Base-by-base conservation (phyloP, 768 basidiomycete genomes). In the Tremella mesenterica region DNA sequence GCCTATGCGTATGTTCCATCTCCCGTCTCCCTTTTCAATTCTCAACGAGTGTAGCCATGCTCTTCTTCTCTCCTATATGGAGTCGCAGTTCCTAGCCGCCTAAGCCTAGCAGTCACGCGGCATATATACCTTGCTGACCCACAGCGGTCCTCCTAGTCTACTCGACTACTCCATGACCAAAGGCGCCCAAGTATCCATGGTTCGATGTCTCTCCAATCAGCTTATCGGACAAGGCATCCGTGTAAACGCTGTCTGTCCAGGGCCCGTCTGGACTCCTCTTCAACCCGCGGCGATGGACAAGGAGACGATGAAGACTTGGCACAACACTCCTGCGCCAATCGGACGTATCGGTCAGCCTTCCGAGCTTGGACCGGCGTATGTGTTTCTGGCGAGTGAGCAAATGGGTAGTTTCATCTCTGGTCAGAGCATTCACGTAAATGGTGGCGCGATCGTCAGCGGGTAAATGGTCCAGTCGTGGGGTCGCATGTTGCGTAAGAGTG, bases 141-240 rank as follows among this genome's bases (percentile, higher is more conserved):
- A n/a, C n/a, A n/a, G n/a, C 49, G 72, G 72, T 21, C 72, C 72
- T 4, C 70, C 70, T 30, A 65, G 59, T 59, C 53, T 70, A 23
- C 48, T 80, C 26, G 80, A 81, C 69, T 81, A 80, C 69, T 77
- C 77, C n/a, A 73, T 79, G 33, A 80, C 80, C 43, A 81, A 81
- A 63, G 80, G 79, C 13, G 77, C 79, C 9, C 77, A 80, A 57
- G 73, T 80, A 49, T 71, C 63, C 20, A 78, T 80, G 65, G 76
- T 77, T 54, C 70, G 80, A 25, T 75, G 74, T 1, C 70, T 81
- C 26, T 76, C 74, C 56, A 80, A 80, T 68, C 78, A 80, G 65
- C 69, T 80, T 25, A 73, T 80, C 23, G 74, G 75, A 28, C 78
- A 77, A 64, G 76, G 75, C 14, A 79, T 81, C 56, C 72, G 59